Conservation (phyloP, 495 filamentous ascomycete species). For the Annulohypoxylon nitens region DNA sequence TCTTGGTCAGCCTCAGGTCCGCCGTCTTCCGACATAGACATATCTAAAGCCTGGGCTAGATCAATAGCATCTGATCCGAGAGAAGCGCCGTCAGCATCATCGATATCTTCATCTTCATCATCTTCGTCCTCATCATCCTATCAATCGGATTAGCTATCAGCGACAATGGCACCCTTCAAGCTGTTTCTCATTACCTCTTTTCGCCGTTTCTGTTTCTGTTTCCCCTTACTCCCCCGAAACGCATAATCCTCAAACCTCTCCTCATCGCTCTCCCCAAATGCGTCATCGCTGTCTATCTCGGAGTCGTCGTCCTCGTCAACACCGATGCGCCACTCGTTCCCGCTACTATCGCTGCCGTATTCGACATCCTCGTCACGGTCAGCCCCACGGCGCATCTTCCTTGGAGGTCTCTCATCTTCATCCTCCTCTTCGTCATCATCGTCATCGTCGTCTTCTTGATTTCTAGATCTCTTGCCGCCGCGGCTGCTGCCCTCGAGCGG, state of each 20-base stretch:
- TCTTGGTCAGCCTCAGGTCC: conserved; percentile 54
- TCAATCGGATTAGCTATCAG: conserved; percentile 47
- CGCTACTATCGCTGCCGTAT: conserved; percentile 85
- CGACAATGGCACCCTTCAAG: conserved; percentile 36
- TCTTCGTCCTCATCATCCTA: conserved; percentile 41
- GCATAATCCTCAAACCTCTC: conserved; percentile 82
- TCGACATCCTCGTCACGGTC: conserved; percentile 63
- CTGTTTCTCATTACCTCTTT: conserved; percentile 58
- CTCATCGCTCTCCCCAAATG: conserved; percentile 89
- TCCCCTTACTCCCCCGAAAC: conserved; percentile 76
- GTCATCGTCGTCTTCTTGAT: conserved; percentile 68
- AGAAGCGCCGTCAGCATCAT: conserved; percentile 65
- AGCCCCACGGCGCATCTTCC: conserved; percentile 61
- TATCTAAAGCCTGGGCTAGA: conserved; percentile 83
- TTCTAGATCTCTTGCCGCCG: conserved; percentile 55
- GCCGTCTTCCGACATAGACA: conserved; percentile 65
- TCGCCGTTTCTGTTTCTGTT: conserved; percentile 54
- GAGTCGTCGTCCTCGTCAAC: conserved; percentile 81
- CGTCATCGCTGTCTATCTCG: conserved; percentile 92
- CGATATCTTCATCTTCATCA: conserved; percentile 70
- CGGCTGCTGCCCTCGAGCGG: conserved; percentile 47
- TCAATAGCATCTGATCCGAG: conserved; percentile 90
- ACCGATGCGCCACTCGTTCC: conserved; percentile 87
- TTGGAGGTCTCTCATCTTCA: conserved; percentile 58
- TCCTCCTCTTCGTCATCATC: conserved; percentile 66